Conservation (phyloP, 768 basidiomycete species). For the Psilocybe sp. region DNA sequence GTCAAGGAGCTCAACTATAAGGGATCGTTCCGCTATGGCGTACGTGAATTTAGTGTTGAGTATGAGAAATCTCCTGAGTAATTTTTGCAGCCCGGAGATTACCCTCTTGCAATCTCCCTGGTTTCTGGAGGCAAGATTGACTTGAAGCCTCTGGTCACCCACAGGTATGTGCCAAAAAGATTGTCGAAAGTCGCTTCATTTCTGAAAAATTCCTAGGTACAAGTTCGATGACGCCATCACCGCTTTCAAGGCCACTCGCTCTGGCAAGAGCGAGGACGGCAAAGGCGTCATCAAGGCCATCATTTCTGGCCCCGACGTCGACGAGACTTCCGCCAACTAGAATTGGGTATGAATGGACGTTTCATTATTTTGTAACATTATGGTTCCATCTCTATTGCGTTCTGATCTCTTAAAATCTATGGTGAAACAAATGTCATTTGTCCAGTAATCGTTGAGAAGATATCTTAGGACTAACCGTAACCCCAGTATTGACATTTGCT, state of each 20-base stretch:
- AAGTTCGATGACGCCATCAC: conserved; percentile 71
- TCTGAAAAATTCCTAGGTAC: conserved; percentile 42
- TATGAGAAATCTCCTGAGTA: not conserved
- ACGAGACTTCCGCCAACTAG: conserved; percentile 3
- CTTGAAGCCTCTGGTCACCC: conserved; percentile 86
- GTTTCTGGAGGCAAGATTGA: conserved; percentile 81
- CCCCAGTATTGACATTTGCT: not conserved
- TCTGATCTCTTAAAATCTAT: no score
- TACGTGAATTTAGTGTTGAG: conserved; percentile 26
- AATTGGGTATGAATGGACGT: not conserved
- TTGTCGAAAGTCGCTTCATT: not conserved
- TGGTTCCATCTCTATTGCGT: no score
- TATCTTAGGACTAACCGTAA: no score
- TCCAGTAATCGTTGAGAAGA: no score
- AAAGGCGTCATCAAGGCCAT: conserved; percentile 87
- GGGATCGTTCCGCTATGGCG: conserved; percentile 91
- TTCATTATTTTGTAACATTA: no score
- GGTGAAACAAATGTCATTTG: no score
- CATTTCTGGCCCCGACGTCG: conserved; percentile 69
- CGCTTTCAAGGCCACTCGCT: conserved; percentile 81
- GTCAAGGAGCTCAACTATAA: conserved; percentile 79
- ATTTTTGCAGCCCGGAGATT: conserved; percentile 68
- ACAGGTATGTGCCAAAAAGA: conserved; percentile 52
- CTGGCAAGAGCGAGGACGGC: conserved; percentile 83
- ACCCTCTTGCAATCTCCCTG: conserved; percentile 80